phyloP scores from a whole-genome alignment of 306 rosid species.

The Astragalus membranaceus region DNA sequence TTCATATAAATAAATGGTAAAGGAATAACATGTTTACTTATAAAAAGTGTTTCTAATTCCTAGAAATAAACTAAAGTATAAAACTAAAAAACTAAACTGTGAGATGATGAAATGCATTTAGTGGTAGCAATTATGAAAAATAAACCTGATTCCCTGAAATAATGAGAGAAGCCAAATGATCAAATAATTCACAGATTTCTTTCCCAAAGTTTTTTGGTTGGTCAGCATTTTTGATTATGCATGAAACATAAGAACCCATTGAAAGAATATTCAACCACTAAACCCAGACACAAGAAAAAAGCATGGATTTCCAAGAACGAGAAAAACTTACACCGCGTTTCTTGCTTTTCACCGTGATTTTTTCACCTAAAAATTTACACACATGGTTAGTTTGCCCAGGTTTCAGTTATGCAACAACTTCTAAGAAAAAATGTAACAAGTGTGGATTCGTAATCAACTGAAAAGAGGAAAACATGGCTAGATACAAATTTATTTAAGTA shows the following conservation, averaged over 20 bases:
- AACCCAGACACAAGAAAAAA: neutral
- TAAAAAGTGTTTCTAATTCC: neutral
- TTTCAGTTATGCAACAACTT: constrained; percentile 13
- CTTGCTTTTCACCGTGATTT: constrained; percentile 7
- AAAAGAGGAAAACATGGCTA: neutral
- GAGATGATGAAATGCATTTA: neutral
- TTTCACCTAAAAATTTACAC: constrained; percentile 21
- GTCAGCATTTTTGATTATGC: constrained; percentile 11
- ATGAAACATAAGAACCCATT: neutral
- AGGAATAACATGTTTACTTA: neutral
- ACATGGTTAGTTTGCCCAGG: constrained; percentile 1
- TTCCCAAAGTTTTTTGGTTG: neutral
- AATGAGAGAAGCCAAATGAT: neutral
- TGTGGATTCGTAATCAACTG: neutral
- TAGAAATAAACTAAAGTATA: neutral
- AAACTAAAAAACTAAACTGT: neutral
- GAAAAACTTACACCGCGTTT: constrained; percentile 11
- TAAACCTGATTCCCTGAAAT: neutral
- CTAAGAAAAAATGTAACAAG: neutral
- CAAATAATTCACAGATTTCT: neutral
- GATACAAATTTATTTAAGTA: neutral
- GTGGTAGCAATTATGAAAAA: neutral
- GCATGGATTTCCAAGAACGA: neutral
- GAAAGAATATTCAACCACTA: constrained; percentile 12
- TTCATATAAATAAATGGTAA: neutral